phyloP scores from a whole-genome alignment of 345 rosid species.

The Eucalyptus globulus region DNA sequence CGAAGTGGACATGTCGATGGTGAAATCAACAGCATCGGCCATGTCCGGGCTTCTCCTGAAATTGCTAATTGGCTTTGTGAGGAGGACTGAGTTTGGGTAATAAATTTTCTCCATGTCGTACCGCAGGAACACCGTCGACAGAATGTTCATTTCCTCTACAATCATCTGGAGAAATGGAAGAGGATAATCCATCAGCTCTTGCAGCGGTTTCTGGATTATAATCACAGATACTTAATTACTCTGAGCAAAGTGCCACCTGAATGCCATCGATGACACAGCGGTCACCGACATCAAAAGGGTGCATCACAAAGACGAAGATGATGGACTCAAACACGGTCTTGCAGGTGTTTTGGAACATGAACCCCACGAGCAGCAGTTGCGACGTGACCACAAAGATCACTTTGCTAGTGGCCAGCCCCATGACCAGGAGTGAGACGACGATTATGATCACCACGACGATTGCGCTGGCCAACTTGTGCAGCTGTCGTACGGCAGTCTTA shows the following conservation, averaged over 20 bases:
- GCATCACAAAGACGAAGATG: constrained; percentile 72
- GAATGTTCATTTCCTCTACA: constrained; percentile 86
- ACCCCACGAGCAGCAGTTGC: constrained; percentile 54
- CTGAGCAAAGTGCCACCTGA: constrained; percentile 25
- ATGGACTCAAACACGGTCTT: constrained; percentile 72
- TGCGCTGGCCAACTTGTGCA: constrained; percentile 67
- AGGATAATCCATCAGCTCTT: background rate
- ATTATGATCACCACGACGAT: constrained; percentile 34
- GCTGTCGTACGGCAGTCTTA: constrained; percentile 68
- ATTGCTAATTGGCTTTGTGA: constrained; percentile 46
- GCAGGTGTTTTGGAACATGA: constrained; percentile 79
- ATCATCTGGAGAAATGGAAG: constrained; percentile 27
- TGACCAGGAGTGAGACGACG: constrained; percentile 44
- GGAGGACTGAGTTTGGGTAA: constrained; percentile 57
- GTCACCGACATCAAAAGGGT: constrained; percentile 81
- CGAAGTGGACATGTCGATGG: constrained; percentile 31
- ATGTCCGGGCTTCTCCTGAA: constrained; percentile 48
- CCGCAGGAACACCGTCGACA: constrained; percentile 59
- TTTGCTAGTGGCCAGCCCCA: constrained; percentile 50
- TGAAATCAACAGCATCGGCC: constrained; percentile 32
- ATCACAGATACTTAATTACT: background rate
- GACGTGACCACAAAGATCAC: constrained; percentile 47
- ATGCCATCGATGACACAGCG: constrained; percentile 68
- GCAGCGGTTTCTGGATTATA: background rate
- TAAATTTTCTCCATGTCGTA: constrained; percentile 78